Evolutionary conservation across 805 yeast species (phyloP).

Genomic region (Ogataea naganishii): DNA sequence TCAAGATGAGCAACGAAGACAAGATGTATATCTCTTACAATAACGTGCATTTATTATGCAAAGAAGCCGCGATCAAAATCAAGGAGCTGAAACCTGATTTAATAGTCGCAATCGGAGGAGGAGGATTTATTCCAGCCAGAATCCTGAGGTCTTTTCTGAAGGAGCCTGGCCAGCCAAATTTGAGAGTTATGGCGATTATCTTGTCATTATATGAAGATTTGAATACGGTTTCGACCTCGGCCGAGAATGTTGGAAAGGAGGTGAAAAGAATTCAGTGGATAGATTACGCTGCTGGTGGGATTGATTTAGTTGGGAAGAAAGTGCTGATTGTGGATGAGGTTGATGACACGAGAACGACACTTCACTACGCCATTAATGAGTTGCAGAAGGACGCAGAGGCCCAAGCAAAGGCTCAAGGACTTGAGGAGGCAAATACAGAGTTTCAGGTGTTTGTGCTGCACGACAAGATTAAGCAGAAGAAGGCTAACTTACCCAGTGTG

Average conservation of each 20-base stretch:
- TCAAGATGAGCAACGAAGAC: no score
- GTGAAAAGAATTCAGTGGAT: conserved; percentile 82
- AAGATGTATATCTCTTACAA: conserved; percentile 75
- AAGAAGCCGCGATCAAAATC: conserved; percentile 46
- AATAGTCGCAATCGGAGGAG: conserved; percentile 81
- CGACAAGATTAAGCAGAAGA: conserved; percentile 65
- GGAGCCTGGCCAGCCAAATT: conserved; percentile 79
- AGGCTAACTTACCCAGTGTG: conserved; percentile 60
- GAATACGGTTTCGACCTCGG: conserved; percentile 46
- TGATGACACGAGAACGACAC: conserved; percentile 79
- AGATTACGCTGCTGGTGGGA: conserved; percentile 58
- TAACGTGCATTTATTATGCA: conserved; percentile 56
- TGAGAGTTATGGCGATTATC: conserved; percentile 91
- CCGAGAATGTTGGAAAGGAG: conserved; percentile 52
- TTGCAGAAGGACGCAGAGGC: conserved; percentile 60
- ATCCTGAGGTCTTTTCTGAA: conserved; percentile 89
- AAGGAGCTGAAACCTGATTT: conserved; percentile 75
- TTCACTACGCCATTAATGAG: conserved; percentile 72
- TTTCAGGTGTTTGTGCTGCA: conserved; percentile 74
- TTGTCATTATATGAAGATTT: conserved; percentile 85
- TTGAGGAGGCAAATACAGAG: conserved; percentile 46
- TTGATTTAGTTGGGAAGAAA: conserved; percentile 58
- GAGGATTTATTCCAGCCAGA: conserved; percentile 97
- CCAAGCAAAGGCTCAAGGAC: conserved; percentile 46
- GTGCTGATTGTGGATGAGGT: conserved; percentile 76